Conservation (phyloP, 2,329 filamentous ascomycete species). For the Ampelomyces quisqualis region DNA sequence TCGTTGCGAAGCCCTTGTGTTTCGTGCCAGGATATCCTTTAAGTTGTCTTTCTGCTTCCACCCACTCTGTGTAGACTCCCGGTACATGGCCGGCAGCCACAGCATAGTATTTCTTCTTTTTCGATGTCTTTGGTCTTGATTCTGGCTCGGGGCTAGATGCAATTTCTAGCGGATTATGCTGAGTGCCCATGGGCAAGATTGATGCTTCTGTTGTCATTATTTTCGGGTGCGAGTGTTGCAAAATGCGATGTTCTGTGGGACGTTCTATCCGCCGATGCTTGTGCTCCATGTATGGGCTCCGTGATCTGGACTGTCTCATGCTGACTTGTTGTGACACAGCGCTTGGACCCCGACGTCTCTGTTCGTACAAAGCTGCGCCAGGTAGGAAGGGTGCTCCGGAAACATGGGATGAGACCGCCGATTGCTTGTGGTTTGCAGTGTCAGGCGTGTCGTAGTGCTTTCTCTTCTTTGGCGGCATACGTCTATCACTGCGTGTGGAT, state of each 20-base stretch:
- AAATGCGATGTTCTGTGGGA: background rate
- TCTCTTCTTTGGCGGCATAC: conserved; percentile 10
- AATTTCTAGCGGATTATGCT: conserved; percentile 15
- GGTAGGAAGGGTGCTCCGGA: background rate
- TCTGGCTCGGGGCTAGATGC: conserved; percentile 16
- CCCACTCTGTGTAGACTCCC: conserved; percentile 66
- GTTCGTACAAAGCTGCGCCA: background rate
- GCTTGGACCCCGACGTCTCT: background rate
- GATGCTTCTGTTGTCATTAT: background rate
- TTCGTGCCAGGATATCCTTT: conserved; percentile 67
- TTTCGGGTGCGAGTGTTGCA: background rate
- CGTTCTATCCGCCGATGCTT: background rate
- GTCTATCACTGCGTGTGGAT: background rate
- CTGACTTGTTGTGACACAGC: background rate
- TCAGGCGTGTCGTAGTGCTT: conserved; percentile 2
- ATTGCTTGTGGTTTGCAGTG: background rate
- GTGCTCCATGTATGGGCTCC: background rate
- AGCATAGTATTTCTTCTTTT: conserved; percentile 69
- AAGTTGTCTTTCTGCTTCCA: conserved; percentile 69
- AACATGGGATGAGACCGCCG: background rate
- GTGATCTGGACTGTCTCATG: background rate
- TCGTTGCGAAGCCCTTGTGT: conserved; percentile 50
- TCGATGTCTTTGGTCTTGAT: conserved; percentile 42
- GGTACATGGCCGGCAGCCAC: conserved; percentile 58
- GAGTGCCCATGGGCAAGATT: conserved; percentile 8